Base-by-base conservation (phyloP, 805 yeast genomes). In the Saccharomycopsis sp. region DNA sequence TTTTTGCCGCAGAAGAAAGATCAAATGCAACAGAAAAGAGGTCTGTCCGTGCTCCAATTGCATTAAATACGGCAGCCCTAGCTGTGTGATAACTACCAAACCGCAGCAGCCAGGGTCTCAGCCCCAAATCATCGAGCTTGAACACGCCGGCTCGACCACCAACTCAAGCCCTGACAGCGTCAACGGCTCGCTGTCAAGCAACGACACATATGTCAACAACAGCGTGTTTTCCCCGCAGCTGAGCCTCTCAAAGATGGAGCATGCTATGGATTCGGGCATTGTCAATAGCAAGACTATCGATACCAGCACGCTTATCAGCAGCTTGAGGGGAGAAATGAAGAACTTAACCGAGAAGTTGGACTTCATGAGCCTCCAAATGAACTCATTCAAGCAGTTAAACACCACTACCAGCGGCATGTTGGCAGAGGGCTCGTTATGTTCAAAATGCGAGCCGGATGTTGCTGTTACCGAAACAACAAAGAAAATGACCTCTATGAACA, bases 21-120 rank as follows among this genome's bases (percentile, higher is more conserved):
- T 44, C 22, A 44, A 44, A 17, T 44, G 49, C 22, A 44, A 44
- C 20, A 44, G 49, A 44, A 44, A 44, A 17, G 49, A 44, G 12
- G 49, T 44, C 5, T 44, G 49, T 44, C 49, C 49, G 9, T 44
- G 49, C 22, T 44, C 49, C 22, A 44, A 44, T 19, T 44, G 49
- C 22, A 44, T 44, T 12, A 44, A 44, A 19, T 44, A 44, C 22
- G 49, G 49, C 3, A 44, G 49, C 22, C 49, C 49, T 44, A 7
- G 22, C 19, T 44, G 49, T 44, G 49, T 44, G 49, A 44, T 44
- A 44, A 44, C 20, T 44, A 17, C 12, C 5, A 29, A 29, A 12
- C 38, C 38, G 12, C 38, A 44, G 3, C 49, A 44, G 49, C 49
- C 22, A 35, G 14, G 41, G 8, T 8, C 41, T 17, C 49, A 44